phyloP scores from a whole-genome alignment of 805 yeast species.

The Saccharomyces paradoxus region DNA sequence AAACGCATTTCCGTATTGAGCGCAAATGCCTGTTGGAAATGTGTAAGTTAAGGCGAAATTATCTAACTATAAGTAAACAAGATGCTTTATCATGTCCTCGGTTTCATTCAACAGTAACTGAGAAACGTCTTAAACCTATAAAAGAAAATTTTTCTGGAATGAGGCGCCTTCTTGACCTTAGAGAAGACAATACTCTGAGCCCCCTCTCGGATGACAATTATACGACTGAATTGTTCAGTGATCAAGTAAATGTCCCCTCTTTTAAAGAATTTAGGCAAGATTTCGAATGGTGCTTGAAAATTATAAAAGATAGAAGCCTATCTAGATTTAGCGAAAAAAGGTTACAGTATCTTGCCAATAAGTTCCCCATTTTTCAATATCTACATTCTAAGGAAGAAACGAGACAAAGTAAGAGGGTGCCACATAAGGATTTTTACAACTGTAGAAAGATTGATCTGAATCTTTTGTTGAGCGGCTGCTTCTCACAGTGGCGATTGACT shows the following conservation, averaged over 20 bases:
- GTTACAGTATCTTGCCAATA: slow-evolving; percentile 21
- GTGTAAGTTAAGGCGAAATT: background rate
- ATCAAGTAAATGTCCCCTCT: slow-evolving; percentile 9
- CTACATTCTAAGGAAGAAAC: slow-evolving; percentile 28
- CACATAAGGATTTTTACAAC: slow-evolving; percentile 64
- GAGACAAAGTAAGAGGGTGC: slow-evolving; percentile 25
- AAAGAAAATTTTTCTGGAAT: background rate
- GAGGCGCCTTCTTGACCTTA: background rate
- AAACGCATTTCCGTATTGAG: background rate
- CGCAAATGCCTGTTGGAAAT: background rate
- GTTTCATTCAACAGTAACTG: background rate
- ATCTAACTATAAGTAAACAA: background rate
- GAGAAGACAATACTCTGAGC: background rate
- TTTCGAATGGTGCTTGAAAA: slow-evolving; percentile 16
- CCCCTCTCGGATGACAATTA: background rate
- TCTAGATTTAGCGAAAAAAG: slow-evolving; percentile 16
- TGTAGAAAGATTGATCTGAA: slow-evolving; percentile 77
- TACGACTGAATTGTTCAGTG: background rate
- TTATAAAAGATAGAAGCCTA: slow-evolving; percentile 5
- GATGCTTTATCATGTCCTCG: background rate
- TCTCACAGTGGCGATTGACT: slow-evolving; percentile 21
- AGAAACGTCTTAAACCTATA: background rate
- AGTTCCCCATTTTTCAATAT: slow-evolving; percentile 27
- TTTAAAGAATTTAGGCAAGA: slow-evolving; percentile 27
- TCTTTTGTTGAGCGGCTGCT: slow-evolving; percentile 16